Conservation (phyloP, 2,329 filamentous ascomycete genomes). For the Thelonectria olida region DNA sequence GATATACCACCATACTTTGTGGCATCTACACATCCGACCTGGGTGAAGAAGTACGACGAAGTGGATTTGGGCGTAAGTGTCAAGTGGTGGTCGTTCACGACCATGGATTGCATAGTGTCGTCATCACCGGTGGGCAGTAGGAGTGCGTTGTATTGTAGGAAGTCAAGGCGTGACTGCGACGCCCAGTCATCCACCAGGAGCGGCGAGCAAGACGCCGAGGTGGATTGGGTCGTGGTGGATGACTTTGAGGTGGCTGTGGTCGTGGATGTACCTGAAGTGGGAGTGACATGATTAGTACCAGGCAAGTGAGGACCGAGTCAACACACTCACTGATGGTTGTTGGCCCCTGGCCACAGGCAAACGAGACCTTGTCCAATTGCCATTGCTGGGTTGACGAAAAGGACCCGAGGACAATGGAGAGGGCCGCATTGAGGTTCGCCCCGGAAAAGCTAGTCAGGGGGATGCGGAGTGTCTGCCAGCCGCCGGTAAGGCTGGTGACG, state of each 20-base stretch:
- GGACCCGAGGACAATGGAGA: conserved; percentile 55
- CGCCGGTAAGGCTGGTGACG: conserved; percentile 58
- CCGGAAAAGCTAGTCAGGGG: conserved; percentile 59
- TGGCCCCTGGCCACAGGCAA: conserved; percentile 50
- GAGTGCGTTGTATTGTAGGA: conserved; percentile 69
- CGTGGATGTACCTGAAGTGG: not conserved
- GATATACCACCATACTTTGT: conserved; percentile 65
- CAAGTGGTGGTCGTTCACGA: conserved; percentile 60
- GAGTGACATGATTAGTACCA: not conserved
- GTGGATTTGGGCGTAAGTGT: conserved; percentile 59
- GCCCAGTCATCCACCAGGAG: conserved; percentile 68
- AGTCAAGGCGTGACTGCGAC: conserved; percentile 69
- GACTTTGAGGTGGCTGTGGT: conserved; percentile 9
- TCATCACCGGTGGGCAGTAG: conserved; percentile 65
- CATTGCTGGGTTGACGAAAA: conserved; percentile 42
- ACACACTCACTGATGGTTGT: conserved; percentile 20
- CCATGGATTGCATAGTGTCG: conserved; percentile 63
- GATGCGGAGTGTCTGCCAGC: conserved; percentile 59
- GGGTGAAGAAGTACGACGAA: conserved; percentile 66
- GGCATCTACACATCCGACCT: conserved; percentile 63
- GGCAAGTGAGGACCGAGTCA: not conserved
- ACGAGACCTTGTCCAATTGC: conserved; percentile 58
- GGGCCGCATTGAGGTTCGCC: conserved; percentile 59
- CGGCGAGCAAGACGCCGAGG: conserved; percentile 46
- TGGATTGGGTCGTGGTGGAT: conserved; percentile 7